Percentiles rank a stretch among this genome's conserved stretches.
phyloP scores from a whole-genome alignment of 73 alveolate species.

The Blepharisma japonicum region DNA sequence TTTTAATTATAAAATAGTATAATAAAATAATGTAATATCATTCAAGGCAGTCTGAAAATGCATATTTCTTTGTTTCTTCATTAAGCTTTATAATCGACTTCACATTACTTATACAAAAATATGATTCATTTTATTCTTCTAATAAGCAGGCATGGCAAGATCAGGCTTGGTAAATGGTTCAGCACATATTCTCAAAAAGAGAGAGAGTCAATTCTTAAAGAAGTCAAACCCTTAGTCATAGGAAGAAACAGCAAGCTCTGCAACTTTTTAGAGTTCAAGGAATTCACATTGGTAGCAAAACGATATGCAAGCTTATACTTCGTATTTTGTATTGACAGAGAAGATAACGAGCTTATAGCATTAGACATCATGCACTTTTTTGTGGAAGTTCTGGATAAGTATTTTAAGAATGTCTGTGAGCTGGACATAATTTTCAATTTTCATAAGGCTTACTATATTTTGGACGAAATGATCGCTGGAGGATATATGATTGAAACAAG shows the following conservation, averaged over 20 bases:
- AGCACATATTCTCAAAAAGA: slow-evolving; percentile 55
- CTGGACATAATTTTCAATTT: slow-evolving; percentile 93
- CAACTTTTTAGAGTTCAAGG: slow-evolving; percentile 52
- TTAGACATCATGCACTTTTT: slow-evolving; percentile 77
- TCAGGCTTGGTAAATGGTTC: slow-evolving; percentile 58
- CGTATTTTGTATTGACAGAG: slow-evolving; percentile 76
- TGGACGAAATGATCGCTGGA: slow-evolving; percentile 93
- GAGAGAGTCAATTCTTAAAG: slow-evolving; percentile 43
- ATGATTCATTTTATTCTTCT: slow-evolving; percentile 62
- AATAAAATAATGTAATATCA: too few species aligned
- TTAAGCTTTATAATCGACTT: too few species aligned
- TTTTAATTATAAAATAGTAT: too few species aligned
- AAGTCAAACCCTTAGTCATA: slow-evolving; percentile 31
- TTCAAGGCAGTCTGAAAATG: too few species aligned
- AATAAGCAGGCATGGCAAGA: slow-evolving; percentile 75
- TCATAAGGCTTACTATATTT: slow-evolving; percentile 87
- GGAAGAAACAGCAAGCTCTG: slow-evolving; percentile 35
- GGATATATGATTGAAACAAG: slow-evolving; percentile 93
- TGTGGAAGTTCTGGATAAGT: slow-evolving; percentile 93
- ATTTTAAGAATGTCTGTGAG: slow-evolving; percentile 97
- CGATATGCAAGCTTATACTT: slow-evolving; percentile 83
- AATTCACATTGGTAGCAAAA: slow-evolving; percentile 44
- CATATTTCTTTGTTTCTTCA: too few species aligned
- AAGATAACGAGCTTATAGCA: slow-evolving; percentile 77
- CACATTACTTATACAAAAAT: neutral